Conservation (phyloP, 2,329 filamentous ascomycete genomes). For the Neofusicoccum umdonicola region DNA sequence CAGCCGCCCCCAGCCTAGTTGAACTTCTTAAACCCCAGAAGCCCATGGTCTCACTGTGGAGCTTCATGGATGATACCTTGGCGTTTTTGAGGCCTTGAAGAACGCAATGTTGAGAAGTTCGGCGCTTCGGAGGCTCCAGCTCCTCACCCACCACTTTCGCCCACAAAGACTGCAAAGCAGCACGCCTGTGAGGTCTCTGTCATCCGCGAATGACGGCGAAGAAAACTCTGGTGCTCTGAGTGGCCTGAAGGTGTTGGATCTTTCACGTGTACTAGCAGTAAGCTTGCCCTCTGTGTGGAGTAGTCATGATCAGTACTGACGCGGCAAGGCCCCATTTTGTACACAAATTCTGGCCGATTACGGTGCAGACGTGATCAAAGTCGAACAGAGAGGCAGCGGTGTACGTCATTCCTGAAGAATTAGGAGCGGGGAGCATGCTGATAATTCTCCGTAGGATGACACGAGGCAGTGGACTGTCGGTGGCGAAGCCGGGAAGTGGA, state of each 20-base stretch:
- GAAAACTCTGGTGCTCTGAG: background rate
- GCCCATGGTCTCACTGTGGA: no score
- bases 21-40: background rate
- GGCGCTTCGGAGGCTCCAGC: background rate
- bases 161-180: background rate
- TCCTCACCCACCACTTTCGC: background rate
- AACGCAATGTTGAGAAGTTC: background rate
- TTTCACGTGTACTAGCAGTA: constrained; percentile 13
- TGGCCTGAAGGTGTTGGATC: constrained; percentile 16
- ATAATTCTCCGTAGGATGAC: constrained; percentile 23
- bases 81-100: background rate
- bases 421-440: background rate
- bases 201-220: background rate
- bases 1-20: background rate
- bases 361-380: constrained; percentile 37
- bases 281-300: background rate
- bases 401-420: background rate
- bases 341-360: constrained; percentile 21
- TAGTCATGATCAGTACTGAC: background rate
- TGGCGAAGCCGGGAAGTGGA: constrained; percentile 28
- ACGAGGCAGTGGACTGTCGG: constrained; percentile 32
- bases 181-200: background rate
- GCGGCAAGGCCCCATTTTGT: constrained; percentile 17
- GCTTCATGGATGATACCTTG: background rate
- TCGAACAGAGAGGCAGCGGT: constrained; percentile 37